Evolutionary conservation across 306 rosid genomes (phyloP).

Genomic region (Cucurbita ficifolia): DNA sequence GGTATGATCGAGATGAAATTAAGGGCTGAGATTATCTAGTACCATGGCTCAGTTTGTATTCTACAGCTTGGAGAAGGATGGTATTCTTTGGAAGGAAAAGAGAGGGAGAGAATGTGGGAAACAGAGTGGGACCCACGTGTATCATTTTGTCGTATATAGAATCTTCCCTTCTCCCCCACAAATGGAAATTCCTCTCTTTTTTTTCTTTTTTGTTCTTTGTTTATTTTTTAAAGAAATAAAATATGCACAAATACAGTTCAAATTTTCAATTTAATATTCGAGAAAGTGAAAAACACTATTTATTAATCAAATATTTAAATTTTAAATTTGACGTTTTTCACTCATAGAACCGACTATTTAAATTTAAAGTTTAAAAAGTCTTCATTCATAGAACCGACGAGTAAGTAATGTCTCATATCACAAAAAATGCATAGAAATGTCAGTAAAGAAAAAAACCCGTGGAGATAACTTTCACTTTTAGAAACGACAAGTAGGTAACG

Average conservation of each 20-base stretch:
- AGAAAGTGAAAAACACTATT: no score
- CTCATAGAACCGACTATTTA: no score
- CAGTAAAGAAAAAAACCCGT: no score
- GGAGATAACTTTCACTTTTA: no score
- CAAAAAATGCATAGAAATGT: no score
- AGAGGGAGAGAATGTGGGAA: conserved; percentile 3
- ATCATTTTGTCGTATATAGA: conserved; percentile 32
- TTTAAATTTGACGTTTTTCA: no score
- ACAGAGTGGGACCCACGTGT: conserved; percentile 1
- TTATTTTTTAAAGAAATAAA: neutral
- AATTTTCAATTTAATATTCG: neutral
- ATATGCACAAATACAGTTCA: neutral
- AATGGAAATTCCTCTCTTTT: neutral
- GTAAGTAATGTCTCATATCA: no score
- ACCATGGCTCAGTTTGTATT: neutral
- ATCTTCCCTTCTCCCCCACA: neutral
- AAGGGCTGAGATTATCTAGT: neutral
- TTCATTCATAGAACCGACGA: no score
- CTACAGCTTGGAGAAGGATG: neutral
- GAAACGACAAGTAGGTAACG: no score
- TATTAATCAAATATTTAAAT: no score
- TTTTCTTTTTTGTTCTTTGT: neutral
- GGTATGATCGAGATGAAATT: neutral
- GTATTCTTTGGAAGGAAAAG: neutral
- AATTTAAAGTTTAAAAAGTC: no score